Conservation (phyloP, 1,139 yeast genomes). For the Pichia norvegensis region DNA sequence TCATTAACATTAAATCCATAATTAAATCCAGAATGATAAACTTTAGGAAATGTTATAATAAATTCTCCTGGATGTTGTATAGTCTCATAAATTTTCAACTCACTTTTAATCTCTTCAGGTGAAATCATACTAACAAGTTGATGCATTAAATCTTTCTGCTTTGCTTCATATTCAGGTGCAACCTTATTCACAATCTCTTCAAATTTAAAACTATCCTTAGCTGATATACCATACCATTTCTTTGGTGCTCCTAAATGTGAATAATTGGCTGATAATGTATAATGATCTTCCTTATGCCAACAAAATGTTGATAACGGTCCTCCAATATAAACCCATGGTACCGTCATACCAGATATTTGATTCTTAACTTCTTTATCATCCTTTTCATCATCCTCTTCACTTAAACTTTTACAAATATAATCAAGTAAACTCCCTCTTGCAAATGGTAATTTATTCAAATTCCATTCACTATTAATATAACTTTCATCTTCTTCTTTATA, state of each 20-base stretch:
- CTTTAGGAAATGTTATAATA: slow-evolving; percentile 66
- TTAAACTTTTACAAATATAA: slow-evolving; percentile 30
- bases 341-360: slow-evolving; percentile 71
- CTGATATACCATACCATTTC: slow-evolving; percentile 75
- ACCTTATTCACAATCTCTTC: slow-evolving; percentile 45
- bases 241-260: slow-evolving; percentile 70
- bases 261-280: slow-evolving; percentile 68
- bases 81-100: slow-evolving; percentile 48
- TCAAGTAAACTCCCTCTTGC: slow-evolving; percentile 58
- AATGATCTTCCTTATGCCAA: slow-evolving; percentile 84
- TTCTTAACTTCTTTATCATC: not conserved
- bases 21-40: slow-evolving; percentile 76
- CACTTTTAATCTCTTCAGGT: slow-evolving; percentile 42
- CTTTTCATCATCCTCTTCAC: not conserved
- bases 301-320: slow-evolving; percentile 70
- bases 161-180: slow-evolving; percentile 77
- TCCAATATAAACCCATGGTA: slow-evolving; percentile 77
- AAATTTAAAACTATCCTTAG: slow-evolving; percentile 44
- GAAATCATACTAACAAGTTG: slow-evolving; percentile 77
- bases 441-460: slow-evolving; percentile 59
- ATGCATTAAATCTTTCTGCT: slow-evolving; percentile 84
- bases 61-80: slow-evolving; percentile 79
- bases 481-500: slow-evolving; percentile 23
- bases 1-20: slow-evolving; percentile 73
- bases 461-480: slow-evolving; percentile 35